These are phyloP conservation scores for Russula griseocarnosa DNA, from an alignment of 768 basidiomycete genomes.

Conservation along the genomic window DNA sequence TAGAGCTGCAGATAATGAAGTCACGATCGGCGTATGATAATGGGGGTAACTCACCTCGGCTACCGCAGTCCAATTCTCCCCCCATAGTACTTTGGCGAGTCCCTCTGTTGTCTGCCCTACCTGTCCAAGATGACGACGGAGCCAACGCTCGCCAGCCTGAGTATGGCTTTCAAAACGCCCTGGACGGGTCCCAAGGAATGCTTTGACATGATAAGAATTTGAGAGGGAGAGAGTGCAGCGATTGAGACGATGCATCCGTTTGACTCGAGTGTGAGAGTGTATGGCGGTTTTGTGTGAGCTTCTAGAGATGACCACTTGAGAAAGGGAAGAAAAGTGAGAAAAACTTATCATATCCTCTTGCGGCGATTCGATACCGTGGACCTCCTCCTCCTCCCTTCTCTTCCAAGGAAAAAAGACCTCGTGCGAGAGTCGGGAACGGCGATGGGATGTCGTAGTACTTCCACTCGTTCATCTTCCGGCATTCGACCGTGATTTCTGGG, in stretches of 20 bases:
- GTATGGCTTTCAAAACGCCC: constrained; percentile 69
- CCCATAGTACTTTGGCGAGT: constrained; percentile 71
- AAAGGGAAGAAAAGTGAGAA: neutral
- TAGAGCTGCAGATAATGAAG: constrained; percentile 64
- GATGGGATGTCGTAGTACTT: constrained; percentile 87
- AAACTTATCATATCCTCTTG: constrained; percentile 92
- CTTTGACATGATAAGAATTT: constrained; percentile 86
- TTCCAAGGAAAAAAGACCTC: constrained; percentile 80
- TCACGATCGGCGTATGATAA: neutral
- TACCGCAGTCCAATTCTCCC: constrained; percentile 81
- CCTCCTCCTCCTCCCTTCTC: constrained; percentile 33
- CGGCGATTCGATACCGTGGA: constrained; percentile 59
- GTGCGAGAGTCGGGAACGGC: constrained; percentile 91
- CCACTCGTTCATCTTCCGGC: constrained; percentile 99
- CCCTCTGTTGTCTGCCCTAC: constrained; percentile 67
- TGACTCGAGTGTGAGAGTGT: constrained; percentile 85
- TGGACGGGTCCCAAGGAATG: constrained; percentile 71
- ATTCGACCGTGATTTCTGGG: constrained; percentile 53
- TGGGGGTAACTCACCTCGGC: constrained; percentile 66
- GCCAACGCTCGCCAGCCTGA: constrained; percentile 78
- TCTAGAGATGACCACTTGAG: constrained; percentile 72
- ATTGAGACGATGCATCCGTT: constrained; percentile 98
- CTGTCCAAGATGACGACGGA: constrained; percentile 58
- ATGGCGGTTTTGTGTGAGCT: constrained; percentile 66
- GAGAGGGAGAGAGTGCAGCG: constrained; percentile 68